Conservation (phyloP, 2,329 filamentous ascomycete species). For the Alternaria angustiovoidea region DNA sequence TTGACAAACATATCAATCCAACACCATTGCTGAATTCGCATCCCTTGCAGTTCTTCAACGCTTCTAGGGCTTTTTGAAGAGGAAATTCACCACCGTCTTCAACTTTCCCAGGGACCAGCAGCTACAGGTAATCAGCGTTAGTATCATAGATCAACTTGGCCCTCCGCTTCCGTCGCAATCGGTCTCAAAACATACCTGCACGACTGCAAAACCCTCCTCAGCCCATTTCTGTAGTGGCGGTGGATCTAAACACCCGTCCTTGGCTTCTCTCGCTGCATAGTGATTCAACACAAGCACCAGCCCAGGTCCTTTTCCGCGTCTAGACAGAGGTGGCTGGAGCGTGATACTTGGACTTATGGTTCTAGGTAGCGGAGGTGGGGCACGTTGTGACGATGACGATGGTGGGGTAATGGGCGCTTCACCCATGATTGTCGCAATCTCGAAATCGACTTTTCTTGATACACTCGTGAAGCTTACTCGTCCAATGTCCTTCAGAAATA, state of each 20-base stretch:
- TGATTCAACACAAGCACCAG: constrained; percentile 56
- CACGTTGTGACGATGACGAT: not conserved
- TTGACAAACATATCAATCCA: constrained; percentile 42
- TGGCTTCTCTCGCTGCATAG: constrained; percentile 37
- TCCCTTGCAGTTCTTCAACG: constrained; percentile 30
- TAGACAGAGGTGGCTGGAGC: constrained; percentile 59
- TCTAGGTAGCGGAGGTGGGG: constrained; percentile 26
- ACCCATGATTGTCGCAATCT: constrained; percentile 15
- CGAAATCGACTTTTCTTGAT: not conserved
- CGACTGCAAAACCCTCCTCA: constrained; percentile 73
- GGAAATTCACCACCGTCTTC: constrained; percentile 46
- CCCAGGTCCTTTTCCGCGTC: constrained; percentile 58
- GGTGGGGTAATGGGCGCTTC: constrained; percentile 20
- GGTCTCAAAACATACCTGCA: constrained; percentile 48
- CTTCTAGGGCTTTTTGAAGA: constrained; percentile 35
- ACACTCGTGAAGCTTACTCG: too few relatives aligned
- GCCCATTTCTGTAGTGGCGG: constrained; percentile 72
- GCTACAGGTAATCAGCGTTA: constrained; percentile 44
- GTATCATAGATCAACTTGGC: constrained; percentile 51
- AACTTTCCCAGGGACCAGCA: constrained; percentile 50
- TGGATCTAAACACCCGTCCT: constrained; percentile 58
- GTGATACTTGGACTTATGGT: constrained; percentile 41
- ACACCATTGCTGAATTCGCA: constrained; percentile 39
- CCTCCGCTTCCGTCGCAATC: not conserved
- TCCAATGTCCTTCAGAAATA: too few relatives aligned